Percentiles rank a stretch among this genome's conserved stretches.
These are phyloP conservation scores for Globisporangium parvum DNA, from an alignment of 352 stramenopile species.

Conservation along the genomic window DNA sequence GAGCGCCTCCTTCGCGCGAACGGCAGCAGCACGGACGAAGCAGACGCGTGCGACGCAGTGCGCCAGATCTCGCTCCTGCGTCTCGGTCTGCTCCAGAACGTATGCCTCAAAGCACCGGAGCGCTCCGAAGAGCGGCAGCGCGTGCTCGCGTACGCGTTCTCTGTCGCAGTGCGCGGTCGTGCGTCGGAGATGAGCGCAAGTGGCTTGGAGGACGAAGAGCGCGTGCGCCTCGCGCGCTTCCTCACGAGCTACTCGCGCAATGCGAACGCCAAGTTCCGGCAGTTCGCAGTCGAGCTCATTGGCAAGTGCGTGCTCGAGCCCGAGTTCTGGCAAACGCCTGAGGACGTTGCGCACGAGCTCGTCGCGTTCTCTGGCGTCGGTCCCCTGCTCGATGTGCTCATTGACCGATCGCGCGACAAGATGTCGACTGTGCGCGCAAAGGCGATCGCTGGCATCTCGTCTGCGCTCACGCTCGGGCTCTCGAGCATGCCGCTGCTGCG, in stretches of 20 bases:
- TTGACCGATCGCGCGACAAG: constrained; percentile 71
- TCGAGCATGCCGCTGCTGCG: constrained; percentile 18
- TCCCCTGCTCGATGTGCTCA: constrained; percentile 59
- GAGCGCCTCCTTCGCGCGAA: constrained; percentile 20
- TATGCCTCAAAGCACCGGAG: constrained; percentile 71
- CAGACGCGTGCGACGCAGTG: constrained; percentile 25
- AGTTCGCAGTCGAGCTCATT: constrained; percentile 77
- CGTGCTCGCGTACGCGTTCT: constrained; percentile 55
- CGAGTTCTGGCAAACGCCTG: constrained; percentile 40
- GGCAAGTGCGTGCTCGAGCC: constrained; percentile 60
- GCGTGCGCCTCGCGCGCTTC: constrained; percentile 54
- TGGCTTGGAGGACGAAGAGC: constrained; percentile 47
- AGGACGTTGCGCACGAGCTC: constrained; percentile 20
- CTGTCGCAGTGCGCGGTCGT: constrained; percentile 21
- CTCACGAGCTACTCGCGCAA: constrained; percentile 72
- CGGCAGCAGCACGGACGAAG: constrained; percentile 14
- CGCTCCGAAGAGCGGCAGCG: constrained; percentile 63
- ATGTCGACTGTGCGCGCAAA: constrained; percentile 77
- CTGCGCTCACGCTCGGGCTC: constrained; percentile 48
- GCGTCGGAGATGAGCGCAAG: constrained; percentile 5
- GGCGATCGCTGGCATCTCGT: constrained; percentile 69
- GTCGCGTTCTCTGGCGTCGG: constrained; percentile 45
- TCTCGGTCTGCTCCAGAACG: constrained; percentile 63
- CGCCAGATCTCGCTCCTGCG: constrained; percentile 38
- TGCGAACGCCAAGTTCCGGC: constrained; percentile 64